Percentiles rank a stretch among this genome's conserved stretches.
phyloP scores from a whole-genome alignment of 768 basidiomycete species.

The Mycena kentingensis region DNA sequence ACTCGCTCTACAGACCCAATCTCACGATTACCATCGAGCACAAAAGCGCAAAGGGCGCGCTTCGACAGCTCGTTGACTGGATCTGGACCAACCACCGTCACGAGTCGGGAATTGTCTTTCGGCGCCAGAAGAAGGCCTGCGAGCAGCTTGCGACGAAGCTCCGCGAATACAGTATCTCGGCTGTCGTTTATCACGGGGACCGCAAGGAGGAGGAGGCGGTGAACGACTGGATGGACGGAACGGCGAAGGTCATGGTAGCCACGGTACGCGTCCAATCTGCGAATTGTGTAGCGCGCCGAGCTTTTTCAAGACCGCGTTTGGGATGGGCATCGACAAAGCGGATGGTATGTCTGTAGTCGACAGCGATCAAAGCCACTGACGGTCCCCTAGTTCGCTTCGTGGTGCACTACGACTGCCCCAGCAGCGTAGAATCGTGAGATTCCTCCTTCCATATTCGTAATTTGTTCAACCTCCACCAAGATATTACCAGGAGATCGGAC shows the following conservation, averaged over 20 bases:
- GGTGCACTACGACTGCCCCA: too few relatives aligned
- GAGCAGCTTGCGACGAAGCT: neutral
- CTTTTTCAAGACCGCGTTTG: slow-evolving; percentile 61
- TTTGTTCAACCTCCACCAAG: too few relatives aligned
- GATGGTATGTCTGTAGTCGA: too few relatives aligned
- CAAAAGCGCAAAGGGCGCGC: slow-evolving; percentile 36
- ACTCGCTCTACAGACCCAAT: slow-evolving; percentile 74
- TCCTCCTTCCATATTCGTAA: too few relatives aligned
- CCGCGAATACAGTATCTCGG: neutral
- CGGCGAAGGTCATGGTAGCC: slow-evolving; percentile 1
- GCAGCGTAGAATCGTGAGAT: too few relatives aligned
- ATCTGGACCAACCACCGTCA: neutral
- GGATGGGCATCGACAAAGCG: slow-evolving; percentile 72
- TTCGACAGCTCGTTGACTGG: neutral
- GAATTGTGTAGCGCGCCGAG: slow-evolving; percentile 3
- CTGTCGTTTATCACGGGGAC: slow-evolving; percentile 2
- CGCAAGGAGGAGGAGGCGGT: neutral
- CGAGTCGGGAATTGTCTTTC: slow-evolving; percentile 8
- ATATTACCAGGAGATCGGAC: too few relatives aligned
- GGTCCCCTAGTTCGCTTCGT: too few relatives aligned
- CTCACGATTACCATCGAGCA: slow-evolving; percentile 58
- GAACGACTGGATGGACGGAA: neutral
- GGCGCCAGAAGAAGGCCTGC: neutral
- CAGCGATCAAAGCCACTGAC: too few relatives aligned
- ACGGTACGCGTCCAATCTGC: neutral